Conservation (phyloP, 441 rosid species). For the Sinapis alba region DNA sequence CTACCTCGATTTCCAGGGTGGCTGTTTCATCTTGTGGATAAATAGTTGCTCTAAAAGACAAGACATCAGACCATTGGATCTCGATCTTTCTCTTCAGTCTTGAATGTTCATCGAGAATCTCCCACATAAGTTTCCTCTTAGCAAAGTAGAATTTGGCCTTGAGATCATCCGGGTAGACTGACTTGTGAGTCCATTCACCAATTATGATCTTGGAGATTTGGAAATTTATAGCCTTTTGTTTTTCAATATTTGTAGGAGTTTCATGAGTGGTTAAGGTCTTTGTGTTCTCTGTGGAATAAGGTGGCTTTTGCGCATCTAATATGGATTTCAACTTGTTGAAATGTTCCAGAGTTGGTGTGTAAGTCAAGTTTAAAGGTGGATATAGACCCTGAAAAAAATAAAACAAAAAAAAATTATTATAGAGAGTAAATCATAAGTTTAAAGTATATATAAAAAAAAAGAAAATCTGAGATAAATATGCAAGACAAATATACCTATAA, state of each 20-base stretch:
- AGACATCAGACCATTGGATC: constrained; percentile 20
- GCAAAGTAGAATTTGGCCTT: constrained; percentile 28
- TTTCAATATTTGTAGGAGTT: neutral
- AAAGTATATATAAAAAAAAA: neutral
- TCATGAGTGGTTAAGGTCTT: neutral
- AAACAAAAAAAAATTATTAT: neutral
- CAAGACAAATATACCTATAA: neutral
- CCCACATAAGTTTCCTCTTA: constrained; percentile 32
- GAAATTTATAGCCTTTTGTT: constrained; percentile 24
- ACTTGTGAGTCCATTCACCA: constrained; percentile 2
- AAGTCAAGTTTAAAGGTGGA: neutral
- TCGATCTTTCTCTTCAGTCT: constrained; percentile 26
- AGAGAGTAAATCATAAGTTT: neutral
- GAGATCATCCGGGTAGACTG: neutral
- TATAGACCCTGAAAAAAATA: neutral
- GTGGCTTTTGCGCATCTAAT: neutral
- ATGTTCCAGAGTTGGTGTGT: neutral
- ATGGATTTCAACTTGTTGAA: neutral
- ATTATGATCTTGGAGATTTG: constrained; percentile 1
- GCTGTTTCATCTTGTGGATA: constrained; percentile 4
- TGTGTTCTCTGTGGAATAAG: neutral
- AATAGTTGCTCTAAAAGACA: neutral
- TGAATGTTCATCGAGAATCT: neutral
- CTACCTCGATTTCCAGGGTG: constrained; percentile 29
- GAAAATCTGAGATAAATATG: neutral